A percentile compares a stretch with the other conserved stretches of the same genome.
These are phyloP conservation scores for Elongisporangium undulatum DNA, from an alignment of 352 stramenopile genomes.

Conservation along the genomic window DNA sequence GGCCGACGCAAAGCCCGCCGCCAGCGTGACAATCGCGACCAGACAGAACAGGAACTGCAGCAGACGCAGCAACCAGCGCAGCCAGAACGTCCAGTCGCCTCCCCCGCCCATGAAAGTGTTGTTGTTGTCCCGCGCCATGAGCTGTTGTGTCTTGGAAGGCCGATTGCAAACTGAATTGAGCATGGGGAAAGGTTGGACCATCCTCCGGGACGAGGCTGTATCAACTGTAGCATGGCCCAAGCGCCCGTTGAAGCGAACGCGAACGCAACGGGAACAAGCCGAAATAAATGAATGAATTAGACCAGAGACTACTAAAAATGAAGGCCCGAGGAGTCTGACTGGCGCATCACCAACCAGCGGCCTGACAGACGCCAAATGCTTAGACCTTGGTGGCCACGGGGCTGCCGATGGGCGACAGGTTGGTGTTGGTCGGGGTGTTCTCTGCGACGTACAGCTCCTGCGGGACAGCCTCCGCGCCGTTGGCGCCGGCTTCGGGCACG, in stretches of 20 bases:
- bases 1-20: slow-evolving; percentile 46
- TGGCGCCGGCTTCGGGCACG: slow-evolving; percentile 8
- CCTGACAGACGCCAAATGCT: background rate
- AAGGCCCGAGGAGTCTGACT: background rate
- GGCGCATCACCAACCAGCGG: no score
- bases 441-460: slow-evolving; percentile 19
- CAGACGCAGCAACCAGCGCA: slow-evolving; percentile 47
- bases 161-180: background rate
- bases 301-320: background rate
- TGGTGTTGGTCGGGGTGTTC: slow-evolving; percentile 13
- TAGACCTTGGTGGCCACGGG: slow-evolving; percentile 12
- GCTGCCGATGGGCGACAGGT: slow-evolving; percentile 17
- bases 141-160: background rate
- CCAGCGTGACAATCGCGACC: slow-evolving; percentile 55
- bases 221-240: background rate
- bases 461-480: slow-evolving; percentile 14
- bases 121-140: background rate
- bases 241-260: background rate
- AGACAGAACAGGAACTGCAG: slow-evolving; percentile 54
- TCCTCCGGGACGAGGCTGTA: background rate
- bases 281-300: background rate
- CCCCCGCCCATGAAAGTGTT: slow-evolving; percentile 25
- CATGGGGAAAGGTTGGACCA: background rate
- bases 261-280: background rate
- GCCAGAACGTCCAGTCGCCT: slow-evolving; percentile 15